Base-by-base conservation (phyloP, 192 early-diverging fungal genomes). In the Lobulomyces angularis region DNA sequence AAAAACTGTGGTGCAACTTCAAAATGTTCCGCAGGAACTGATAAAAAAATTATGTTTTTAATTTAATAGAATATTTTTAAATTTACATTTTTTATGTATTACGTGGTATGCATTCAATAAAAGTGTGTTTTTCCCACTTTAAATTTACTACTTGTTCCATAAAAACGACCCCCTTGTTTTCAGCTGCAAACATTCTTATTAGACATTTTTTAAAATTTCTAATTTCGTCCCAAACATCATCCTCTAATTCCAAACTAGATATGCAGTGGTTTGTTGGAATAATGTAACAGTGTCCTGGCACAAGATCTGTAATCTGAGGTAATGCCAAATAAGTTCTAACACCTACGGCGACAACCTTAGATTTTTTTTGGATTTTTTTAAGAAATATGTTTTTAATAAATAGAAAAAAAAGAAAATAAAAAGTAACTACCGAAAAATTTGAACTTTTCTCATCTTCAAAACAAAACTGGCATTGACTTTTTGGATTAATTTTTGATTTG, bases 191-290 rank as follows among this genome's bases (percentile, higher is more conserved):
- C 85, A 94, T 90, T 39, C 70, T 76, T 36, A 89, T 80, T 30
- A 98, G 56, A 48, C 81, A 86, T 50, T 98, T 98, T 78, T 87
- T 80, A 59, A 98, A 98, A 50, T 95, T 98, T 62, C 73, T 50
- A 24, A 98, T 87, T 55, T 98, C 94, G 35, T 82, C 82, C 91
- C 91, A 95, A 8, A 65, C 67, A 46, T 86, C 85, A 41, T 98
- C 90, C 35, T 92, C 87, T 35, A 78, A 83, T 48, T 86, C 81
- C 23, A 98, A 58, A 8, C 80, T 86, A 5, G 83, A 81, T 0
- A 75, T 49, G 22, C 75, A 65, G 46, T 98, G 94, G 40, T 90
- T 77, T 8, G 86, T 46, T 11, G 94, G 94, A 5, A 90, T 83
- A 51, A 98, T 94, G 30, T 84, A 53, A 62, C 90, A 93, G 39